phyloP scores from a whole-genome alignment of 306 rosid species.

The Myrica gale region DNA sequence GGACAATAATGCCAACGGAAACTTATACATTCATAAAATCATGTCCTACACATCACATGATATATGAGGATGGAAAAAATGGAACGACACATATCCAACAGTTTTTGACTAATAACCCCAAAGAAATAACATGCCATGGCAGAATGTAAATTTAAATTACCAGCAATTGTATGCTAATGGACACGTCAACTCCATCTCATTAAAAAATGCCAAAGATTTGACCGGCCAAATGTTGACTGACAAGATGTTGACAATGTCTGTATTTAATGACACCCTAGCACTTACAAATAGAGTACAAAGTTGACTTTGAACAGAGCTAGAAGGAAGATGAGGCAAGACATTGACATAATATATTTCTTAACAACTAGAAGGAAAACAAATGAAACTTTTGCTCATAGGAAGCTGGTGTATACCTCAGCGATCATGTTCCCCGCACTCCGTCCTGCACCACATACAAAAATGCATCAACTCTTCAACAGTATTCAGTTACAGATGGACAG shows the following conservation, averaged over 20 bases:
- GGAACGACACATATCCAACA: background rate
- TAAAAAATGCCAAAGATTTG: conserved; percentile 10
- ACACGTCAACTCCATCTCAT: conserved; percentile 4
- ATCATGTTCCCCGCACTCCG: conserved; percentile 32
- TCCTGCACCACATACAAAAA: conserved; percentile 39
- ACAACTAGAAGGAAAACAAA: conserved; percentile 2
- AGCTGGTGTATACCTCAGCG: conserved; percentile 43
- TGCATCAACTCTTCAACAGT: conserved; percentile 29
- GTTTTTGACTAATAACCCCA: background rate
- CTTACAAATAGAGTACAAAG: conserved; percentile 9
- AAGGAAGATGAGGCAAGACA: conserved; percentile 1
- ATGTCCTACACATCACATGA: no score
- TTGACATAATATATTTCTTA: background rate
- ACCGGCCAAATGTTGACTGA: background rate
- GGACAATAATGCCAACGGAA: background rate
- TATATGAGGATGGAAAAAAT: background rate
- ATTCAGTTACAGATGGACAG: conserved; percentile 72
- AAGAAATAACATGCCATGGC: background rate
- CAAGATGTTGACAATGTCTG: conserved; percentile 11
- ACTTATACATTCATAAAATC: background rate
- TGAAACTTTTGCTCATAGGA: conserved; percentile 9
- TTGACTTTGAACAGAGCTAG: conserved; percentile 16
- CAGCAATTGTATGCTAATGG: conserved; percentile 3
- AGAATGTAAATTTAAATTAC: conserved; percentile 4
- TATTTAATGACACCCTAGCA: conserved; percentile 19